These are phyloP conservation scores for Guadua angustifolia DNA, from an alignment of 176 grass and related monocot species.

Conservation along the genomic window DNA sequence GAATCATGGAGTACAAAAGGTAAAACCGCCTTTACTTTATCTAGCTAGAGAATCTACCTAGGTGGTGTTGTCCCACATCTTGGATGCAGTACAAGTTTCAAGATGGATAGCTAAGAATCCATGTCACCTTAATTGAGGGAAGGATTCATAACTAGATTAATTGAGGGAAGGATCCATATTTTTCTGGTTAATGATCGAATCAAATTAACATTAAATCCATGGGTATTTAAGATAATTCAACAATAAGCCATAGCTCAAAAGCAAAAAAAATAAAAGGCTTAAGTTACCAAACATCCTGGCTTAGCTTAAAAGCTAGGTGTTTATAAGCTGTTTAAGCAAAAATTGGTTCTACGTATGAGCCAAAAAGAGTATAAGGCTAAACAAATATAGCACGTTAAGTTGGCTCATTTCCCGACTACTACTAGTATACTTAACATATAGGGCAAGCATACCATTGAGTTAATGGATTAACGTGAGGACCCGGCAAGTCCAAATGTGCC, in stretches of 20 bases:
- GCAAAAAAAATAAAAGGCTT: too few relatives aligned
- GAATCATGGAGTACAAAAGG: conserved; percentile 36
- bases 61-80: conserved; percentile 39
- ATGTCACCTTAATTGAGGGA: conserved; percentile 52
- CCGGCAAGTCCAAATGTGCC: background rate
- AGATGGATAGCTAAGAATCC: conserved; percentile 50
- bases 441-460: background rate
- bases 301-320: too few relatives aligned
- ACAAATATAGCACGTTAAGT: too few relatives aligned
- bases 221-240: too few relatives aligned
- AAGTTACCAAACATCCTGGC: too few relatives aligned
- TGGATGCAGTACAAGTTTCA: conserved; percentile 51
- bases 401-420: background rate
- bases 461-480: background rate
- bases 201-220: too few relatives aligned
- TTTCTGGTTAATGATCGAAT: too few relatives aligned
- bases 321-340: too few relatives aligned
- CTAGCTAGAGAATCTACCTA: conserved; percentile 55
- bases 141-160: background rate
- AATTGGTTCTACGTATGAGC: too few relatives aligned
- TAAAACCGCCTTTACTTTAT: conserved; percentile 46
- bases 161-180: too few relatives aligned
- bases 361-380: too few relatives aligned
- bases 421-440: background rate
- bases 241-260: too few relatives aligned